Percentiles rank a stretch among this genome's conserved stretches.
Evolutionary conservation across 108 stramenopile species (phyloP).

Genomic region (Cyclotella baltica): DNA sequence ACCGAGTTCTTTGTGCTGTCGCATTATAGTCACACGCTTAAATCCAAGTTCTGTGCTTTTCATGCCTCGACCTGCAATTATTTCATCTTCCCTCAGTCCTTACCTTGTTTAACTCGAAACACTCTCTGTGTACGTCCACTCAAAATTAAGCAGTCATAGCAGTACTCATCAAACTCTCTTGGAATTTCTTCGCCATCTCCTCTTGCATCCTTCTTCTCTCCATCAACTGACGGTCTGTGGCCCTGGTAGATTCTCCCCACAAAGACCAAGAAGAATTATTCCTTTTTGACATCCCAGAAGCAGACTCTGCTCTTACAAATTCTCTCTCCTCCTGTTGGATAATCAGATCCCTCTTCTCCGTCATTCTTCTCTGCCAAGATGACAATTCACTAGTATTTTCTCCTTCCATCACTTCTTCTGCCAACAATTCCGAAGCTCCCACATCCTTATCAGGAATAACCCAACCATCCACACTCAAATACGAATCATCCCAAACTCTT

Average conservation of each 20-base stretch:
- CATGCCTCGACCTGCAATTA: too few relatives aligned
- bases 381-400: neutral
- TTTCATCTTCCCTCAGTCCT: neutral
- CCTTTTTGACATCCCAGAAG: neutral
- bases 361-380: slow-evolving; percentile 19
- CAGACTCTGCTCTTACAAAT: slow-evolving; percentile 8
- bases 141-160: slow-evolving; percentile 30
- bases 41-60: too few relatives aligned
- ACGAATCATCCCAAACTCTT: slow-evolving; percentile 15
- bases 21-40: too few relatives aligned
- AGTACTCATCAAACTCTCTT: slow-evolving; percentile 32
- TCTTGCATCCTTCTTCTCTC: slow-evolving; percentile 27
- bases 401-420: neutral
- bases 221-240: slow-evolving; percentile 9
- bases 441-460: neutral
- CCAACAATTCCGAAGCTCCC: neutral
- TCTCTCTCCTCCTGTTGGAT: slow-evolving; percentile 28
- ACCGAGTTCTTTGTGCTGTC: too few relatives aligned
- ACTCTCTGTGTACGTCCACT: too few relatives aligned
- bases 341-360: slow-evolving; percentile 26
- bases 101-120: neutral
- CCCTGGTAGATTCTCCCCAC: neutral
- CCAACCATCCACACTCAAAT: slow-evolving; percentile 29
- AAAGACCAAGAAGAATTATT: neutral
- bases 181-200: slow-evolving; percentile 28